Conservation (phyloP, 257 asterid genomes). For the Penstemon davidsonii region DNA sequence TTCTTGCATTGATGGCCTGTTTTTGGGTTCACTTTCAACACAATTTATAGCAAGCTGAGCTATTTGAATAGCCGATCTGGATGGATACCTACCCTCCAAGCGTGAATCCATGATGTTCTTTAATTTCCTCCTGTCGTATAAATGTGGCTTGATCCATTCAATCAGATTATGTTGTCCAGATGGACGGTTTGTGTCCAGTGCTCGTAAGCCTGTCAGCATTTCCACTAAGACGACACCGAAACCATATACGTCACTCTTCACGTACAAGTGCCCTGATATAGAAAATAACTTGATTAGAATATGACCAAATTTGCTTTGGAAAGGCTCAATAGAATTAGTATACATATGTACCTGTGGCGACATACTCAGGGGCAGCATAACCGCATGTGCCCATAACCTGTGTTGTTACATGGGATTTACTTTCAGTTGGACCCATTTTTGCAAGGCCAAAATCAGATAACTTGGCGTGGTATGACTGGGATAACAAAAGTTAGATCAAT, state of each 20-base stretch:
- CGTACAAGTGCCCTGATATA: slow-evolving; percentile 54
- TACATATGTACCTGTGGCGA: slow-evolving; percentile 45
- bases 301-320: neutral
- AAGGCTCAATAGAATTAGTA: neutral
- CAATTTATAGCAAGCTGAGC: slow-evolving; percentile 52
- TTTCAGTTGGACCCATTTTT: slow-evolving; percentile 52
- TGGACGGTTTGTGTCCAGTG: slow-evolving; percentile 49
- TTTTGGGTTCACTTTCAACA: slow-evolving; percentile 47
- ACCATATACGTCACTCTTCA: slow-evolving; percentile 58
- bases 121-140: slow-evolving; percentile 50
- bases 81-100: slow-evolving; percentile 46
- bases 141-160: slow-evolving; percentile 58
- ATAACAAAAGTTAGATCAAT: too few relatives aligned
- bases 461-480: slow-evolving; percentile 53
- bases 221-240: slow-evolving; percentile 58
- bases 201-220: slow-evolving; percentile 54
- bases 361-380: slow-evolving; percentile 59
- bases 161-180: slow-evolving; percentile 37
- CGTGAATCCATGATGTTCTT: slow-evolving; percentile 50
- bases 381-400: slow-evolving; percentile 59
- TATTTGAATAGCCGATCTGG: slow-evolving; percentile 38
- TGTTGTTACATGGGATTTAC: slow-evolving; percentile 53
- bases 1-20: slow-evolving; percentile 55
- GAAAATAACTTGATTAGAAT: neutral
- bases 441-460: slow-evolving; percentile 60